Percentiles rank a stretch among this genome's conserved stretches.
These are phyloP conservation scores for Marasmius oreades DNA, from an alignment of 1,284 basidiomycete genomes.

Conservation along the genomic window DNA sequence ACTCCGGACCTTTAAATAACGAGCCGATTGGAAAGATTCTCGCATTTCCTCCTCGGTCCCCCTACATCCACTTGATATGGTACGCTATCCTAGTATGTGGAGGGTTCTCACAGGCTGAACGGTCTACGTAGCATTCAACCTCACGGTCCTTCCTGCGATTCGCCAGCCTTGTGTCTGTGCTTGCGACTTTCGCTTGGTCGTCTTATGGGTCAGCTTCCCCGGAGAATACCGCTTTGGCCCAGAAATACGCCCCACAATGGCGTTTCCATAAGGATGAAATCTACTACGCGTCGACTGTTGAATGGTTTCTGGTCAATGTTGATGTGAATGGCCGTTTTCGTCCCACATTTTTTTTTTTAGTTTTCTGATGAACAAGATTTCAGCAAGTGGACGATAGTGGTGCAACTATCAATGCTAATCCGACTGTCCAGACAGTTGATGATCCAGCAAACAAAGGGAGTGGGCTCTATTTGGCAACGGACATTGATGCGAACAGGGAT, in stretches of 20 bases:
- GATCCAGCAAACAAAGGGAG: neutral
- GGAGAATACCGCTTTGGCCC: neutral
- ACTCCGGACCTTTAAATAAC: too few species aligned
- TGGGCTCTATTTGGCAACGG: neutral
- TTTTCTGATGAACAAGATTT: neutral
- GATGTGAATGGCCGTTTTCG: neutral
- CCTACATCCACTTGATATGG: too few species aligned
- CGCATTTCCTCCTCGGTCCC: too few species aligned
- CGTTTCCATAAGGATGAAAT: neutral
- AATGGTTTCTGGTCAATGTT: neutral
- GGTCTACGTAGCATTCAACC: too few species aligned
- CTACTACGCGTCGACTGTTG: slow-evolving; percentile 1
- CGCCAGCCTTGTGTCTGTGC: neutral
- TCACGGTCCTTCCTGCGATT: too few species aligned
- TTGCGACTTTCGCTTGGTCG: neutral
- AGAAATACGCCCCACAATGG: neutral
- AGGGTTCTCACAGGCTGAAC: too few species aligned
- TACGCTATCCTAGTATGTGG: too few species aligned
- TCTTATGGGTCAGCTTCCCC: neutral
- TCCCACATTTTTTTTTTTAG: too few species aligned
- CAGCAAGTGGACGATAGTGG: neutral
- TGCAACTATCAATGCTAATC: neutral
- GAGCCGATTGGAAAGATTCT: too few species aligned
- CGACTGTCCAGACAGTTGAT: neutral
- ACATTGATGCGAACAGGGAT: neutral